phyloP scores from a whole-genome alignment of 371 early-diverging fungal species.

The Gilbertella persicaria region DNA sequence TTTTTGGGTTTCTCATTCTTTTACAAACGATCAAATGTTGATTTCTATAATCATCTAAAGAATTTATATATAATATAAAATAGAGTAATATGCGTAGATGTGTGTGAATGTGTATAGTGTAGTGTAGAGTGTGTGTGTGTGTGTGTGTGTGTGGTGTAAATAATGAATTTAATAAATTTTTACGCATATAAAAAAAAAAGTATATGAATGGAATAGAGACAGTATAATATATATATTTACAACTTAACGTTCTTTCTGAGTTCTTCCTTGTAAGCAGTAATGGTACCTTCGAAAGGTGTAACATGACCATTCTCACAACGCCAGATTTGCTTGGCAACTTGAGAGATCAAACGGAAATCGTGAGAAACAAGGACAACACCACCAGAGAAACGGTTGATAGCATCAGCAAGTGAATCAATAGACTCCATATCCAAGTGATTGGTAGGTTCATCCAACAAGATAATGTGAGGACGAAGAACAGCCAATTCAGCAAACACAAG shows the following conservation, averaged over 20 bases:
- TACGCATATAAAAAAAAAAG: background rate
- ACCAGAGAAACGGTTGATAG: slow-evolving; percentile 94
- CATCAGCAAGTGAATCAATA: slow-evolving; percentile 96
- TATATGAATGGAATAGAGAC: slow-evolving; percentile 6
- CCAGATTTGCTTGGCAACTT: slow-evolving; percentile 96
- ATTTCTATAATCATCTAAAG: too few relatives aligned
- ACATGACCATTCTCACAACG: slow-evolving; percentile 89
- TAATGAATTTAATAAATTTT: background rate
- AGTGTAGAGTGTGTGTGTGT: background rate
- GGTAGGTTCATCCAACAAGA: slow-evolving; percentile 99
- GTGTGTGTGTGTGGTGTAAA: background rate
- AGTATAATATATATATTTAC: slow-evolving; percentile 30
- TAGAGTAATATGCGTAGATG: too few relatives aligned
- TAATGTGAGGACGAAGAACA: slow-evolving; percentile 86
- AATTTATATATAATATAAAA: too few relatives aligned
- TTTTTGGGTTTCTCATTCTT: too few relatives aligned
- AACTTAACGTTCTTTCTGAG: slow-evolving; percentile 79
- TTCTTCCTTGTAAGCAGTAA: slow-evolving; percentile 86
- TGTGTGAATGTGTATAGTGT: too few relatives aligned
- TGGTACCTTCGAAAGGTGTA: slow-evolving; percentile 77
- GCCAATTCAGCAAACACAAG: slow-evolving; percentile 96
- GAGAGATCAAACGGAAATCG: slow-evolving; percentile 97
- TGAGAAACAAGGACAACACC: slow-evolving; percentile 99
- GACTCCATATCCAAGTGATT: slow-evolving; percentile 94
- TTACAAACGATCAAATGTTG: too few relatives aligned